Evolutionary conservation across 306 rosid species (phyloP), one percentile per base, ranked within the genome.

Genomic region (Parietaria judaica): DNA sequence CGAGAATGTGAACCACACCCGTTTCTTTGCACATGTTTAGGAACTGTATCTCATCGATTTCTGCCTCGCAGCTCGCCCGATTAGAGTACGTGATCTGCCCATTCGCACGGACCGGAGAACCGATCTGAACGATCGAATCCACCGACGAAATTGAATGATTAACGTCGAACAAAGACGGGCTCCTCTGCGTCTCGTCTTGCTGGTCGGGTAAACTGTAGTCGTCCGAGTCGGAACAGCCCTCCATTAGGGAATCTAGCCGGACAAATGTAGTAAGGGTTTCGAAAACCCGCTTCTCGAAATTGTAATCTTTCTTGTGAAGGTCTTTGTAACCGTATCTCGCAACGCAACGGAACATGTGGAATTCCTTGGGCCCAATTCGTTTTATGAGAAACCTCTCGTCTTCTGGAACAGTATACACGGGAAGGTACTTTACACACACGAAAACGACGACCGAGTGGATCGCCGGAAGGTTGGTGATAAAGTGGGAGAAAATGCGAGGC

Each of bases 1-100:
- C 99, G 70, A 92, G 68, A 51, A 92, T 92, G 83, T 92, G 99
- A 71, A 88, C 99, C 73, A 86, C 96, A 53, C 99, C 99, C 0
- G 90, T 84, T 74, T 86, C 96, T 81, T 82, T 80, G 74, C 94
- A 82, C 51, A 36, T 72, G 62, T 70, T 82, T 72, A 88, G 75
- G 78, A 82, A 92, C 13, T 86, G 90, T n/a, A 92, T 65, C 69
- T 88, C 99, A 14, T 78, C 95, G 5, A 72, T 76, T 72, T 88
- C 90, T 0, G 75, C 78, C 37, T 85, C 79, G 82, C 45, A 56
- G 74, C 95, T 87, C 10, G 31, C 36, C 63, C 61, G 83, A 65
- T 8, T n/a, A 36, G 70, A 70, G 0, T 69, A 70, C 11, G 78
- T 75, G 58, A 78, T 37, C 4, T 23, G 45, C 8, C 38, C 14